phyloP scores from a whole-genome alignment of 768 basidiomycete species.

The Boletus reticulatus region DNA sequence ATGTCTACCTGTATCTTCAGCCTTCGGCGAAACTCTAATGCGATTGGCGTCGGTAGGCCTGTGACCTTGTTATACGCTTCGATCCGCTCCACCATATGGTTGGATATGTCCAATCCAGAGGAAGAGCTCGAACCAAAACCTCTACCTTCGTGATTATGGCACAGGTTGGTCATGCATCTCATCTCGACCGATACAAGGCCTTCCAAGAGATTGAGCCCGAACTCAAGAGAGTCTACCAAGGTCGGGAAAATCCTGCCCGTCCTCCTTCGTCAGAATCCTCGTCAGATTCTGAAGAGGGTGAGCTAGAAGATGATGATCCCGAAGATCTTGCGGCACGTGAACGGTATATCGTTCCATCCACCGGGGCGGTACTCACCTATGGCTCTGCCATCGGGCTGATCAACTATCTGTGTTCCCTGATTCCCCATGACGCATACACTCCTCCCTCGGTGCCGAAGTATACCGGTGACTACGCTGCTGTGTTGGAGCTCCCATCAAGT shows the following conservation, averaged over 20 bases:
- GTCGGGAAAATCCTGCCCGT: conserved; percentile 38
- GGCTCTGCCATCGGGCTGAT: conserved; percentile 71
- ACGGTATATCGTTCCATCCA: conserved; percentile 66
- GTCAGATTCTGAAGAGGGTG: conserved; percentile 31
- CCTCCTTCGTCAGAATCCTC: conserved; percentile 25
- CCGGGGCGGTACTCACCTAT: conserved; percentile 79
- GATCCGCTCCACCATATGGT: conserved; percentile 81
- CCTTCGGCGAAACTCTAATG: background rate
- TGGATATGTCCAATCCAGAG: conserved; percentile 87
- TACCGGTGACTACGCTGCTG: conserved; percentile 53
- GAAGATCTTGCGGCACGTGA: conserved; percentile 65
- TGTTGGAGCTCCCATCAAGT: conserved; percentile 63
- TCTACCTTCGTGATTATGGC: conserved; percentile 86
- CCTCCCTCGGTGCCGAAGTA: conserved; percentile 58
- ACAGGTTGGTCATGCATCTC: conserved; percentile 52
- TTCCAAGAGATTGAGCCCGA: conserved; percentile 63
- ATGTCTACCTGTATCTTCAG: conserved; percentile 19
- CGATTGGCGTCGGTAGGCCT: conserved; percentile 51
- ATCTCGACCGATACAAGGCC: conserved; percentile 55
- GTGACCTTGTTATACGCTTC: conserved; percentile 84
- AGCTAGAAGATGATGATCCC: conserved; percentile 47
- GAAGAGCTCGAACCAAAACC: conserved; percentile 72
- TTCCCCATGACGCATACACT: conserved; percentile 72
- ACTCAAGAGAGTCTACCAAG: conserved; percentile 61
- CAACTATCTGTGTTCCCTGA: conserved; percentile 72